Base-by-base conservation (phyloP, 192 early-diverging fungal genomes). In the Coemansia sp. region DNA sequence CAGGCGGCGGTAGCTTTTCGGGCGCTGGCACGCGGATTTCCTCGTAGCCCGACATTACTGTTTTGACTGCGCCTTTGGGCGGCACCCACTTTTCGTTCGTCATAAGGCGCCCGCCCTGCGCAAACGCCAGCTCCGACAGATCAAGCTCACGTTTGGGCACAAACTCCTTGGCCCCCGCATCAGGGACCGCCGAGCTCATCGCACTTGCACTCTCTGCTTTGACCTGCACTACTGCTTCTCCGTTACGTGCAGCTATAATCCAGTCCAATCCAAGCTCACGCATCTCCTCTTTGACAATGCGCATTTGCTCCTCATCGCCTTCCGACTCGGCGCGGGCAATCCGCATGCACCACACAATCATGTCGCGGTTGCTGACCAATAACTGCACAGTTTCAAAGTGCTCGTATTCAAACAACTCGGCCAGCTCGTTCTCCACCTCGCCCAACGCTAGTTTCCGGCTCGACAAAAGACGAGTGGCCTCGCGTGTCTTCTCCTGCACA, bases 41-140 rank as follows among this genome's bases (percentile, higher is more conserved):
- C 70, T 97, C 93, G 70, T 94, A 98, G 6, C 94, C 93, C 57
- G 90, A 86, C 80, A 93, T 91, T 12, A 87, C 86, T 18, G 86
- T 78, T 82, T 95, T 96, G 70, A 93, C 91, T 8, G 96, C 94
- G 13, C 97, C 97, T 62, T 91, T 85, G 12, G 97, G 97, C 9
- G 98, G 81, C 65, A 87, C 87, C 60, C 90, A 92, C 67, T 91
- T 90, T 65, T 96, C 96, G 84, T 99, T 99, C 26, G 96, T 93
- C 96, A 98, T 99, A 51, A 98, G 79, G 60, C 96, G 97, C 5
- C 91, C 89, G 56, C 97, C 97, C 79, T 97, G 92, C 58, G 88
- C 71, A 75, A 99, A 99, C 23, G 86, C 81, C 50, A 99, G 73
- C 5, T 89, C 79, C 0, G 94, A 90, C 16, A 98, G 70, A 74